A percentile compares a stretch with the other conserved stretches of the same genome.
Evolutionary conservation across 2,329 filamentous ascomycete species (phyloP).

Genomic region (Coniochaeta sp.): DNA sequence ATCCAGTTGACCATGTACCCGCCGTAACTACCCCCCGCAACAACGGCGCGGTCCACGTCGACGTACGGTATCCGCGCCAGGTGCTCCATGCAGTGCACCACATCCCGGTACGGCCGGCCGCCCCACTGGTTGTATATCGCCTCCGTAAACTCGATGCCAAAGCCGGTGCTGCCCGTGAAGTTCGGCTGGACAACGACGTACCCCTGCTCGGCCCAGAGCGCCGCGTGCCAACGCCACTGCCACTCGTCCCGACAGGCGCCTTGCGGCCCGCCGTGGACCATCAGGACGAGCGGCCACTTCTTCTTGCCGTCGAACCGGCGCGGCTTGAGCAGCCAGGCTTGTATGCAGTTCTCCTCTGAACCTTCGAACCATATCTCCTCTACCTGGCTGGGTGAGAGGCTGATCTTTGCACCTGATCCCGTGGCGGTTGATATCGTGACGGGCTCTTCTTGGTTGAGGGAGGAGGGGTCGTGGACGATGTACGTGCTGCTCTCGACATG

Average conservation of each 20-base stretch:
- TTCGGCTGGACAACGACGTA: slow-evolving; percentile 55
- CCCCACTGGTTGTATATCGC: slow-evolving; percentile 46
- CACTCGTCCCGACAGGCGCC: slow-evolving; percentile 42
- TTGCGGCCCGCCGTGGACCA: slow-evolving; percentile 34
- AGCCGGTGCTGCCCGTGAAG: slow-evolving; percentile 50
- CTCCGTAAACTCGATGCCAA: slow-evolving; percentile 33
- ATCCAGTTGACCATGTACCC: slow-evolving; percentile 57
- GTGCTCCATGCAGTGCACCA: slow-evolving; percentile 45
- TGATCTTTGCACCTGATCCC: slow-evolving; percentile 22
- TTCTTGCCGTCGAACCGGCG: slow-evolving; percentile 25
- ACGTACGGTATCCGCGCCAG: slow-evolving; percentile 45
- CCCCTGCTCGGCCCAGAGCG: slow-evolving; percentile 53
- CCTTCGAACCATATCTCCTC: slow-evolving; percentile 34
- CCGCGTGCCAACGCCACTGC: slow-evolving; percentile 40
- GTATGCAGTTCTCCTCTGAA: slow-evolving; percentile 24
- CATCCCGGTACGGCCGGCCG: slow-evolving; percentile 45
- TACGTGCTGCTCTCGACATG: slow-evolving; percentile 31
- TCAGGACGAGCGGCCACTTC: slow-evolving; percentile 29
- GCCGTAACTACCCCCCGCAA: slow-evolving; percentile 48
- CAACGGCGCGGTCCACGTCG: slow-evolving; percentile 44
- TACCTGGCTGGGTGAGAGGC: slow-evolving; percentile 27
- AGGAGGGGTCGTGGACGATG: slow-evolving; percentile 25
- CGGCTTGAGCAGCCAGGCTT: slow-evolving; percentile 32
- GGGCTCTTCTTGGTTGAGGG: slow-evolving; percentile 11
- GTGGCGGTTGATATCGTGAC: slow-evolving; percentile 23